phyloP scores from a whole-genome alignment of 495 filamentous ascomycete genomes.

The Penicillium subrubescens region DNA sequence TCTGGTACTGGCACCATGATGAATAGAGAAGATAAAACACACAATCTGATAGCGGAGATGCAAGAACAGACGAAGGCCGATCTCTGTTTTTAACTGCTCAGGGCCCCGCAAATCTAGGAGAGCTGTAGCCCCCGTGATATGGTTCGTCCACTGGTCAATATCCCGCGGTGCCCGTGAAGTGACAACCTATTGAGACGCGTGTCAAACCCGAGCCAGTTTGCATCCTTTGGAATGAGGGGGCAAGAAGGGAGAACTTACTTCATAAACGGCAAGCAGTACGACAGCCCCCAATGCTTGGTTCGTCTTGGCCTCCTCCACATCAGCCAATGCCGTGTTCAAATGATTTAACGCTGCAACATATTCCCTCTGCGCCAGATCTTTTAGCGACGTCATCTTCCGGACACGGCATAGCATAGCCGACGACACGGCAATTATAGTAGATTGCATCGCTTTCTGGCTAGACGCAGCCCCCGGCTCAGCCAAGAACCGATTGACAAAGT shows the following conservation, averaged over 20 bases:
- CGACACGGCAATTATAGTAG: constrained; percentile 51
- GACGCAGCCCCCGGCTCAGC: constrained; percentile 17
- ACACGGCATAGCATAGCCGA: constrained; percentile 53
- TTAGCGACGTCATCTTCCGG: constrained; percentile 35
- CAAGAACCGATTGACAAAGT: constrained; percentile 30
- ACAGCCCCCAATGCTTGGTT: constrained; percentile 65
- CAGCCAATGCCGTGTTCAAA: constrained; percentile 56
- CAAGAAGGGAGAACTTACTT: constrained; percentile 34
- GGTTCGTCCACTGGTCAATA: constrained; percentile 58
- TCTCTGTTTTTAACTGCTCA: constrained; percentile 55
- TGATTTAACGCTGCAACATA: constrained; percentile 51
- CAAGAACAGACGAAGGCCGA: constrained; percentile 59
- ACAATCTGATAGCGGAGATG: constrained; percentile 56
- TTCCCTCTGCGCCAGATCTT: constrained; percentile 43
- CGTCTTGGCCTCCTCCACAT: constrained; percentile 55
- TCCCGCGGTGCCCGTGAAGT: constrained; percentile 47
- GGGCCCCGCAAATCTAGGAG: constrained; percentile 58
- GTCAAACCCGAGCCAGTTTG: constrained; percentile 7
- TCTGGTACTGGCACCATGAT: not conserved
- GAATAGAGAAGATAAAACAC: constrained; percentile 9
- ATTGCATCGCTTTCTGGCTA: constrained; percentile 42
- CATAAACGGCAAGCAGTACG: constrained; percentile 56
- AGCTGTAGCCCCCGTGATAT: constrained; percentile 60
- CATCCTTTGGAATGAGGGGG: not conserved
- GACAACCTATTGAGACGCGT: constrained; percentile 41